Percentiles rank a stretch among this genome's conserved stretches.
These are phyloP conservation scores for Suhomyces guaymorum DNA, from an alignment of 1,139 yeast species.

Conservation along the genomic window DNA sequence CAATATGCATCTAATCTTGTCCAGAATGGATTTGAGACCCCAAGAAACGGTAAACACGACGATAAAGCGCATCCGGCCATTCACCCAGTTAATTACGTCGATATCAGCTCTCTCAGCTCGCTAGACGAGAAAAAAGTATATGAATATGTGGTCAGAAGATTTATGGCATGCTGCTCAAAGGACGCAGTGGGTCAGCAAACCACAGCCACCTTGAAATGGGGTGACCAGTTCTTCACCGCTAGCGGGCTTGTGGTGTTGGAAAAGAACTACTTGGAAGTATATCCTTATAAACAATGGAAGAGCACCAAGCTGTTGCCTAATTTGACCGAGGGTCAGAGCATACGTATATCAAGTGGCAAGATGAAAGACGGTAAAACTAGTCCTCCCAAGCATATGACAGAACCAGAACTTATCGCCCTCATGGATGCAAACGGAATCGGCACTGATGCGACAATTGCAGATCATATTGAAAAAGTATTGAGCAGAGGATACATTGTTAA, in stretches of 20 bases:
- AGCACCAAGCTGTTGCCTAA: slow-evolving; percentile 66
- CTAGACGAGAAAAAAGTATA: slow-evolving; percentile 71
- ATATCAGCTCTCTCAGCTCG: slow-evolving; percentile 34
- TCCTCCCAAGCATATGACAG: slow-evolving; percentile 84
- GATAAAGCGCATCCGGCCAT: slow-evolving; percentile 99
- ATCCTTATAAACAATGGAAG: slow-evolving; percentile 79
- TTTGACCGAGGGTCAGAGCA: slow-evolving; percentile 56
- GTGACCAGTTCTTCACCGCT: slow-evolving; percentile 66
- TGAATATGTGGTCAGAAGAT: slow-evolving; percentile 83
- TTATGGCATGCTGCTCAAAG: slow-evolving; percentile 86
- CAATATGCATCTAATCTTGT: slow-evolving; percentile 39
- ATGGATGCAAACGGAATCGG: slow-evolving; percentile 99
- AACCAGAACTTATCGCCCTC: slow-evolving; percentile 83
- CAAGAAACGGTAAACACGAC: slow-evolving; percentile 79
- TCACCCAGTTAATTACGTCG: slow-evolving; percentile 71
- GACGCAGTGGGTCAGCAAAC: slow-evolving; percentile 83
- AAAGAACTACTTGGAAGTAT: slow-evolving; percentile 77
- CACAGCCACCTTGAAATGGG: slow-evolving; percentile 71
- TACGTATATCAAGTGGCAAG: slow-evolving; percentile 55
- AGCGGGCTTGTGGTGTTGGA: slow-evolving; percentile 73
- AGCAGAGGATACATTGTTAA: slow-evolving; percentile 67
- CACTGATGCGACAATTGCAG: slow-evolving; percentile 98
- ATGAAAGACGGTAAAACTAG: slow-evolving; percentile 74
- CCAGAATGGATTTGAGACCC: slow-evolving; percentile 48
- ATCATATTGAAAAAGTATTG: slow-evolving; percentile 83